phyloP scores from a whole-genome alignment of 148 eudicot species.

The Chenopodium berlandieri region DNA sequence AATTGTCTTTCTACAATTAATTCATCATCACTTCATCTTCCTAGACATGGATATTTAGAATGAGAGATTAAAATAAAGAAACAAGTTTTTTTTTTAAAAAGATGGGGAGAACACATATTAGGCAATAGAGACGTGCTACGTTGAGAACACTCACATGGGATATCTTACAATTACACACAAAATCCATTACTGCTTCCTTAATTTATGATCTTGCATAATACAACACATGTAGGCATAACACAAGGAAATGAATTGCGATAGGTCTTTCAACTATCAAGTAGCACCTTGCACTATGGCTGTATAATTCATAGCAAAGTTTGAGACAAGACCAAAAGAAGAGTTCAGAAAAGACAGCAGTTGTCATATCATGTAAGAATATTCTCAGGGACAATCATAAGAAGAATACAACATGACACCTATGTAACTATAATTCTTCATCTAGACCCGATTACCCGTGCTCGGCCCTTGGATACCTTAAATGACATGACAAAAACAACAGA shows the following conservation, averaged over 20 bases:
- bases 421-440: background rate
- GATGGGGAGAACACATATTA: background rate
- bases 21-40: background rate
- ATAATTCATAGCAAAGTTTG: background rate
- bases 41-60: background rate
- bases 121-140: background rate
- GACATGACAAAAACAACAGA: constrained; percentile 10
- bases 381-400: background rate
- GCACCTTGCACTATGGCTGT: background rate
- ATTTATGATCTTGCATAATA: background rate
- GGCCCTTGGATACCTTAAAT: background rate
- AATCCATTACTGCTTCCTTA: no score
- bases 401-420: background rate
- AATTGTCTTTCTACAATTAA: background rate
- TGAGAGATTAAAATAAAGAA: background rate
- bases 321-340: background rate
- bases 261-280: background rate
- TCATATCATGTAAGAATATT: background rate
- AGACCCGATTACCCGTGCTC: background rate
- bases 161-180: background rate
- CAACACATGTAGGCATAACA: background rate
- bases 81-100: no score
- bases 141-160: background rate
- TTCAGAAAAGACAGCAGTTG: constrained; percentile 1
- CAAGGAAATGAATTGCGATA: background rate